Evolutionary conservation across 2,329 filamentous ascomycete genomes (phyloP), one percentile per base, ranked within the genome.

Genomic region (Canariomyces notabilis): DNA sequence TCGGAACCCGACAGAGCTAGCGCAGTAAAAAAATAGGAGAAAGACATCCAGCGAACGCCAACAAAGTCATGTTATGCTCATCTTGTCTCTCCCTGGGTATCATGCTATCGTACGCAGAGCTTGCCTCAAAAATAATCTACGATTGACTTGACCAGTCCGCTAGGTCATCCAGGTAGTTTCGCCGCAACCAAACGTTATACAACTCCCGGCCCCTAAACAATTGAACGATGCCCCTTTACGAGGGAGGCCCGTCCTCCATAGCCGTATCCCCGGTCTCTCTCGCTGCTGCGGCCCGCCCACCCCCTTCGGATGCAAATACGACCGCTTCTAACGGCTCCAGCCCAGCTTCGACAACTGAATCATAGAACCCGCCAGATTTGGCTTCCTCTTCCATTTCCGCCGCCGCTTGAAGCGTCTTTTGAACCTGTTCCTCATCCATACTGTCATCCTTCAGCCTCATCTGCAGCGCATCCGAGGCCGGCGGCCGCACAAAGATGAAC

Each of bases 401-500:
- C 0, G 70, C 67, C 14, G 58, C 51, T 36, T 66, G 65, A 8
- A 79, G 57, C 26, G 68, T 60, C 54, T 67, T 67, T 48, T 72
- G 58, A 8, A 80, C 66, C 15, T 67, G 68, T 7, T 75, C 72
- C 32, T 75, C 69, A n/a, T 64, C 63, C 12, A 70, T 66, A 4
- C 63, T 68, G 34, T 66, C 58, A 2, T 64, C 64, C 29, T 69
- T 65, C 41, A 80, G 55, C 23, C 72, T 66, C 34, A 57, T 42
- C 49, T 70, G 66, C 8, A 74, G 55, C 3, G 59, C 61, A 19
- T 66, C 64, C 16, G 64, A 43, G 33, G 57, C 61, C 0, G 75
- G 64, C 2, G 75, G 70, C 23, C 68, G 65, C 50, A 83, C 57
- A 49, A 79, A 73, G 42, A 83, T 62, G 53, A 74, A 76, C 5